Conservation (phyloP, 2,329 filamentous ascomycete genomes). For the Fusarium hainanense region DNA sequence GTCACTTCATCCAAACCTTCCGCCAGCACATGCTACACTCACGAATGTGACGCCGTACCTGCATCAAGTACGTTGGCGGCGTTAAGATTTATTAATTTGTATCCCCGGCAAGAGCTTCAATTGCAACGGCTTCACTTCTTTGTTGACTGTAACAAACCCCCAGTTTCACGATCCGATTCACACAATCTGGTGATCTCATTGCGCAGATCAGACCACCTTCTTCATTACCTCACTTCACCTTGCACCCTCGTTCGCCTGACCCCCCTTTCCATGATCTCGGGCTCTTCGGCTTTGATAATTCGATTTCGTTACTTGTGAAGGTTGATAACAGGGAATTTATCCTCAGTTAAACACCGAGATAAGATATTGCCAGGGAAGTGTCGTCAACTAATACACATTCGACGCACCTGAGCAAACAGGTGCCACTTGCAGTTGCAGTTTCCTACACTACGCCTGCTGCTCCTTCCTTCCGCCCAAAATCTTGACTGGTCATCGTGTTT, state of each 20-base stretch:
- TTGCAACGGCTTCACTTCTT: background rate
- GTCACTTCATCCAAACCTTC: constrained; percentile 28
- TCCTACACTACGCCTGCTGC: constrained; percentile 18
- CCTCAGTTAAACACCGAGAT: constrained; percentile 1
- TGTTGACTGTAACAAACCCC: background rate
- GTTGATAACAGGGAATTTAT: constrained; percentile 14
- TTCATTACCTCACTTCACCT: constrained; percentile 31
- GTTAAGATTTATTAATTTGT: constrained; percentile 6
- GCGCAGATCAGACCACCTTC: constrained; percentile 44
- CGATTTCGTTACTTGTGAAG: constrained; percentile 24
- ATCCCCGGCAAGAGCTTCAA: background rate
- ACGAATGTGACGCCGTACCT: constrained; percentile 35
- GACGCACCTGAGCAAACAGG: constrained; percentile 17
- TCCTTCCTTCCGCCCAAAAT: constrained; percentile 1
- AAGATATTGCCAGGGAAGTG: background rate
- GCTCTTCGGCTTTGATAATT: constrained; percentile 30
- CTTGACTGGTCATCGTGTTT: constrained; percentile 1
- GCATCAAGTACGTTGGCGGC: constrained; percentile 33
- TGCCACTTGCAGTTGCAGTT: constrained; percentile 22
- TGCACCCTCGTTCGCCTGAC: constrained; percentile 8
- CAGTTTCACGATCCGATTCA: constrained; percentile 3
- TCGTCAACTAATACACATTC: constrained; percentile 21
- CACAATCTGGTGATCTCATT: constrained; percentile 40
- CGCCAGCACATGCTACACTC: constrained; percentile 14
- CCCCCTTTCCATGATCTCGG: constrained; percentile 13